Evolutionary conservation across 1,284 basidiomycete genomes (phyloP), one percentile per base, ranked within the genome.

Genomic region (Sporisorium exsertum): DNA sequence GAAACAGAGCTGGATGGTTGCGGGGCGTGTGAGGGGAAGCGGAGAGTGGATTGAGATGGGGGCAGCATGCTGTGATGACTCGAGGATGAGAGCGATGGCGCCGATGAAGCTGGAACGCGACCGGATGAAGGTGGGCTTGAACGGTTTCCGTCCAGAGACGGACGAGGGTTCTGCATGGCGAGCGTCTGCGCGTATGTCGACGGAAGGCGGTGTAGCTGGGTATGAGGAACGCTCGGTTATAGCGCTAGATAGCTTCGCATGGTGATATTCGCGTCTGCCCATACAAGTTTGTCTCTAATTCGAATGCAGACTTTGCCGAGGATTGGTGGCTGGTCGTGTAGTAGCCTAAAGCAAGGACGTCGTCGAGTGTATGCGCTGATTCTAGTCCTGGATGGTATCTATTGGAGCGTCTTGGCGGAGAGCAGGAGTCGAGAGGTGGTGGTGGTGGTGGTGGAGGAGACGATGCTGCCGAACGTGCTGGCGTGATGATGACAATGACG

Each of bases 1-100:
- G 55, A n/a, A 10, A 49, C 20, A 24, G 37, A 51, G 35, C 13
- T 61, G 58, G 27, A 29, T 22, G 42, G 18, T 8, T 43, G 45
- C 35, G 55, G 51, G 7, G 63, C 22, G 18, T 72, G 69, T 5
- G 69, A 65, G 5, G 69, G 69, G 22, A 72, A 72, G 40, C 69
- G 69, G 20, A 72, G 56, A 5, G 63, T 72, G 3, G 63, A 65
- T n/a, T 66, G 69, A 27, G 69, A 58, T 8, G 63, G 63, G 9
- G 69, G 69, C 20, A 72, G 56, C 63, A 72, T 58, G 59, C 66
- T 72, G 59, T 63, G 62, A 29, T 55, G 52, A n/a, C 43, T 13
- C 20, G 51, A 22, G 10, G 58, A 42, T 15, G 55, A 9, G 20
- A 40, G 43, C 15, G 53, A 49, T 24, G 60, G 52, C 45, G 32